A percentile compares a stretch with the other conserved stretches of the same genome.
phyloP scores from a whole-genome alignment of 2,329 filamentous ascomycete species.

The Pseudocercospora ulei region DNA sequence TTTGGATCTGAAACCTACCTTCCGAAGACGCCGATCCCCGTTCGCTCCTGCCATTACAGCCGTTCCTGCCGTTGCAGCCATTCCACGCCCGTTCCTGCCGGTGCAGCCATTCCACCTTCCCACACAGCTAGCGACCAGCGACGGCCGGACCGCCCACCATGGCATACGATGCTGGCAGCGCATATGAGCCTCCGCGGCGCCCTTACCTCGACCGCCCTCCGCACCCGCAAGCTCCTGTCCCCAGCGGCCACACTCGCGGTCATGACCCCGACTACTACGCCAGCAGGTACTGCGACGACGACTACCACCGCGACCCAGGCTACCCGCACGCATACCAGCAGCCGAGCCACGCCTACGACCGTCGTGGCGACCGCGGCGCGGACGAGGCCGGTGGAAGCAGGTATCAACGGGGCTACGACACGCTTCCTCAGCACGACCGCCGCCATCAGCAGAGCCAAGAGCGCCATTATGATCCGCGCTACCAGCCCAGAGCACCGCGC shows the following conservation, averaged over 20 bases:
- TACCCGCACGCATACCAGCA: conserved; percentile 16
- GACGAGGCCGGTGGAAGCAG: conserved; percentile 13
- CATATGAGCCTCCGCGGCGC: conserved; percentile 23
- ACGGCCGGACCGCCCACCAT: conserved; percentile 11
- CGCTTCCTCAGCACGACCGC: conserved; percentile 14
- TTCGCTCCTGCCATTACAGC: no score
- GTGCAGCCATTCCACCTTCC: no score
- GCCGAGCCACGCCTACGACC: conserved; percentile 12
- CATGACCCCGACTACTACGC: conserved; percentile 18
- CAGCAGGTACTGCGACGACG: conserved; percentile 19
- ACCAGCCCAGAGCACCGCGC: conserved; percentile 24
- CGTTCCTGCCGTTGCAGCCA: no score
- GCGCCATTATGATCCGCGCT: conserved; percentile 25
- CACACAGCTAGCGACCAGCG: no score
- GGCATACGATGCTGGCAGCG: conserved; percentile 25
- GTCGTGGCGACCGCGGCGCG: conserved; percentile 13
- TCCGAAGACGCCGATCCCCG: no score
- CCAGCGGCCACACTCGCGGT: conserved; percentile 11
- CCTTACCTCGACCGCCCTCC: conserved; percentile 17
- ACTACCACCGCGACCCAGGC: conserved; percentile 20
- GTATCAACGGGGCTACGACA: conserved; percentile 14
- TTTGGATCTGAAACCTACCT: no score
- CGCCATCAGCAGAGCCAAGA: conserved; percentile 18
- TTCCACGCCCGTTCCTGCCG: no score
- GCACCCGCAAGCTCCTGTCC: conserved; percentile 16